phyloP scores from a whole-genome alignment of 2,329 filamentous ascomycete genomes.

The Cytospora leucostoma region DNA sequence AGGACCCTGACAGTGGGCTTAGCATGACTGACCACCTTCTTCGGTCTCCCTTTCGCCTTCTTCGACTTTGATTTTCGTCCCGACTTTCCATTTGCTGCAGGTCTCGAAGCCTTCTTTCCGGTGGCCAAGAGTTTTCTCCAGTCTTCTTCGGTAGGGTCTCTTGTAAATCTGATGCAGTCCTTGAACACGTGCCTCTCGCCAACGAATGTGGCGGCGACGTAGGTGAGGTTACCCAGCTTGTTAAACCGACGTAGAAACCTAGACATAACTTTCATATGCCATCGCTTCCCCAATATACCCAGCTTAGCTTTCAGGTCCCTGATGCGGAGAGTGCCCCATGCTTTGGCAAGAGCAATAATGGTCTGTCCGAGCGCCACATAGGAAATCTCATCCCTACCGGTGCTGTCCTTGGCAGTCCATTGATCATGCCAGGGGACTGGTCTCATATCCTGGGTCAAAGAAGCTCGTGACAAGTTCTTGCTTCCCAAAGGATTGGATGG shows the following conservation, averaged over 20 bases:
- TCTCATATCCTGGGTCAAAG: conserved; percentile 45
- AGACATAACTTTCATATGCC: conserved; percentile 62
- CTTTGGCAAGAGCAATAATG: conserved; percentile 57
- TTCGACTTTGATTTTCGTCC: conserved; percentile 31
- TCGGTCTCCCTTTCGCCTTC: conserved; percentile 13
- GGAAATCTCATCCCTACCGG: conserved; percentile 45
- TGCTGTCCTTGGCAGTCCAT: conserved; percentile 56
- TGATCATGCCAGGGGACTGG: conserved; percentile 57
- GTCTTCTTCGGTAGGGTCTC: conserved; percentile 57
- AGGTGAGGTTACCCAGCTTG: conserved; percentile 55
- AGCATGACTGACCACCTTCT: conserved; percentile 6
- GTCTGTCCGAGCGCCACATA: conserved; percentile 59
- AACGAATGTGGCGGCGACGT: conserved; percentile 57
- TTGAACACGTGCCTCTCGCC: conserved; percentile 55
- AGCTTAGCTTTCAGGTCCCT: conserved; percentile 60
- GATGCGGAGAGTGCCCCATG: conserved; percentile 60
- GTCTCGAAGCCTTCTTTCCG: conserved; percentile 41
- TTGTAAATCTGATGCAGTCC: conserved; percentile 61
- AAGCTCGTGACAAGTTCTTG: conserved; percentile 38
- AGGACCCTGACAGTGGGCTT: conserved; percentile 14
- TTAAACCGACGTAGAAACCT: conserved; percentile 61
- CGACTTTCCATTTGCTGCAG: conserved; percentile 15
- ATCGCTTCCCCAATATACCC: conserved; percentile 54
- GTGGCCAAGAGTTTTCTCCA: conserved; percentile 58
- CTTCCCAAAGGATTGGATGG: conserved; percentile 28